Base-by-base conservation (phyloP, 2,329 filamentous ascomycete species). In the Ceratocystis colombiana region DNA sequence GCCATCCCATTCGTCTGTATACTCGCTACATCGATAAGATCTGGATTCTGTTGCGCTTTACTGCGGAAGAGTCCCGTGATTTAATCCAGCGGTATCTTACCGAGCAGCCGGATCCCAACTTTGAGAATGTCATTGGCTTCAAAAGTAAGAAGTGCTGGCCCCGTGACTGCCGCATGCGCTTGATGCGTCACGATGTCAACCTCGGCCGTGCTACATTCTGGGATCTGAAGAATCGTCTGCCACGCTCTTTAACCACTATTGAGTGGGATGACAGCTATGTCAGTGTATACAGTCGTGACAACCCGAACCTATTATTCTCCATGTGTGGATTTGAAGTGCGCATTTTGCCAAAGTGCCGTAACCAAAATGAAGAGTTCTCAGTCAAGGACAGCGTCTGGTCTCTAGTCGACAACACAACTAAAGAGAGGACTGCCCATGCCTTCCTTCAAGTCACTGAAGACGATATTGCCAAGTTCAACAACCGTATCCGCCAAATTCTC, bases 61-160 rank as follows among this genome's bases (percentile, higher is more conserved):
- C 84, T 2, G 92, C 92, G 0, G 94, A 99, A 59, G 94, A 99
- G 73, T 96, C 93, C 2, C 83, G 94, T 68, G 94, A 99, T 72
- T 80, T 99, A 61, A 99, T 99, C 68, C 94, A 99, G 75, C 88
- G 94, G 8, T 99, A 97, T 81, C 80, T 99, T 71, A 99, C 95
- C 0, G 95, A 99, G 74, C 93, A 99, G 73, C 94, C 94, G 0
- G 95, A 99, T 75, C 94, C 94, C 1, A 99, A 99, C 74, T 99
- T 99, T 70, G 94, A 99, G 75, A 99, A 99, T 70, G 94, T 99
- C 53, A 97, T 99, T 71, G 94, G 94, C 0, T 99, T 97, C 77
- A 92, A 90, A 79, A 99, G 96, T 77, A 99, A 99, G 81, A 99
- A 97, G 75, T 99, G 95, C 77, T 99, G 94, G 94, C 95, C 94